A percentile compares a stretch with the other conserved stretches of the same genome.
Evolutionary conservation across 2,329 filamentous ascomycete genomes (phyloP).

Genomic region (Colletotrichum lindemuthianum): DNA sequence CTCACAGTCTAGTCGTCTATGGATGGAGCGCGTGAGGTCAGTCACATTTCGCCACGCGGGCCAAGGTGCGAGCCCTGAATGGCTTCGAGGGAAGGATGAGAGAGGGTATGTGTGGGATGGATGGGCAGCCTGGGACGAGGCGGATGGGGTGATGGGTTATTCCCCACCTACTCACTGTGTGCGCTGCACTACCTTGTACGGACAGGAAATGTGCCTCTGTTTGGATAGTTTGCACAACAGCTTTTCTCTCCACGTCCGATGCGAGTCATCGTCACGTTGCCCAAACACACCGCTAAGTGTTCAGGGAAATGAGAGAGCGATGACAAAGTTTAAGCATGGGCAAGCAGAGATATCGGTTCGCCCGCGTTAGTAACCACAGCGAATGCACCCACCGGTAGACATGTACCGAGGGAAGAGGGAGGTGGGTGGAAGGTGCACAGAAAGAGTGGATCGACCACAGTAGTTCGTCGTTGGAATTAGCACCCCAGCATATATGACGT

Average conservation of each 20-base stretch:
- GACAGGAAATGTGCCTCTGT: neutral
- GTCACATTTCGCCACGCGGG: conserved; percentile 6
- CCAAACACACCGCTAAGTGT: conserved; percentile 23
- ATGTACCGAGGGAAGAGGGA: neutral
- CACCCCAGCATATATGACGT: conserved; percentile 27
- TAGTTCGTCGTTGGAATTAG: conserved; percentile 35
- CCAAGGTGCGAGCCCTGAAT: neutral
- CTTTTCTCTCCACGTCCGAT: conserved; percentile 21
- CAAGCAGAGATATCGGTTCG: no score
- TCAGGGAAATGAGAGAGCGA: neutral
- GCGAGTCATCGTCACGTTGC: conserved; percentile 30
- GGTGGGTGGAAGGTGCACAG: neutral
- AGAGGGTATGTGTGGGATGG: neutral
- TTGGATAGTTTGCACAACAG: conserved; percentile 10
- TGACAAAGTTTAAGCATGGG: neutral
- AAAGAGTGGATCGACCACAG: conserved; percentile 1
- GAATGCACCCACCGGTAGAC: no score
- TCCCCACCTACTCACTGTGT: neutral
- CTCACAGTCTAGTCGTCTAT: neutral
- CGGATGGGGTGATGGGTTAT: neutral
- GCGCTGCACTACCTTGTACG: no score
- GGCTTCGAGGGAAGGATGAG: neutral
- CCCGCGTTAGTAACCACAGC: neutral
- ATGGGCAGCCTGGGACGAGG: neutral
- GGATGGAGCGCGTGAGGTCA: neutral